Evolutionary conservation across 2,329 filamentous ascomycete genomes (phyloP), one percentile per base, ranked within the genome.

Genomic region (Incumbomyces delicatus): DNA sequence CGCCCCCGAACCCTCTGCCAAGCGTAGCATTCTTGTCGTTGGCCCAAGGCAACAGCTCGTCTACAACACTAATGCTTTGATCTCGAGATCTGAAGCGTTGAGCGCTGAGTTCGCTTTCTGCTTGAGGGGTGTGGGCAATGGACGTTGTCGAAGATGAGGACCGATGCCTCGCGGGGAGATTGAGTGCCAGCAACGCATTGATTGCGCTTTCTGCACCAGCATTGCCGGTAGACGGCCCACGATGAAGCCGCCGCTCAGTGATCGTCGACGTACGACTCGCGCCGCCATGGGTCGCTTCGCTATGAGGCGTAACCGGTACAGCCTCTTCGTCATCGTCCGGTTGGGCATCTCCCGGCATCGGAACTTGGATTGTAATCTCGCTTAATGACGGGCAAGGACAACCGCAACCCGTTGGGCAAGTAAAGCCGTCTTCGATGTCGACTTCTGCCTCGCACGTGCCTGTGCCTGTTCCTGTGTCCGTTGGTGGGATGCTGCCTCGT

Each of bases 351-450:
- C 29, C n/a, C 3, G 29, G 32, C 11, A 29, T 46, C 17, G 31
- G 41, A 39, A 18, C 27, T 11, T 13, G 35, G 10, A 49, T 10
- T 18, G 38, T 13, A 18, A 29, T 32, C 14, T 36, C n/a, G 48
- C 53, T 1, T 64, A 62, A 34, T 60, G 60, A 14, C 63, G 57
- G 3, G 53, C 70, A 73, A 47, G 58, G 60, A 46, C 70, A 73
- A 41, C 68, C 70, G 54, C 70, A 73, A n/a, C 69, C 69, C 11
- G 62, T 67, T 6, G 69, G 66, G 47, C 70, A 73, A 35, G 60
- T 44, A 7, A 46, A 38, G 36, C 45, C 17, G 12, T 50, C 22
- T 27, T 27, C 47, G 31, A 44, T 54, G 16, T 58, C 58, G n/a
- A n/a, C n/a, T n/a, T n/a, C n/a, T n/a, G n/a, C n/a, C n/a, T n/a